Conservation (phyloP, 169 alveolate genomes). For the Cyclospora cayetanensis region DNA sequence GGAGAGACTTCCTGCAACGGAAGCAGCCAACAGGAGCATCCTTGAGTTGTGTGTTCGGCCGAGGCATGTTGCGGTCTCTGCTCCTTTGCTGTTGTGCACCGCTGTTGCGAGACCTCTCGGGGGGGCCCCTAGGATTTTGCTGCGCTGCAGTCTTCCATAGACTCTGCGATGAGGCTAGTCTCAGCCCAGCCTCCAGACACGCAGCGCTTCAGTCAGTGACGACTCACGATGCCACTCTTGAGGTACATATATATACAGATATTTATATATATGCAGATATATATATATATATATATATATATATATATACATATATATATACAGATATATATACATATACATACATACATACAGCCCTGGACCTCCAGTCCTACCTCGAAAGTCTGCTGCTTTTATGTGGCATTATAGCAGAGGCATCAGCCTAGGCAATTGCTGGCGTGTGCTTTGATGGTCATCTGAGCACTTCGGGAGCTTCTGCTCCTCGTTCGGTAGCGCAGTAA, state of each 20-base stretch:
- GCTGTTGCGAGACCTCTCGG: not conserved
- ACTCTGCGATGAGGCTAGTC: not conserved
- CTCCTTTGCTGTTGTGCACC: not conserved
- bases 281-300: not conserved
- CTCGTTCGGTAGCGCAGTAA: not conserved
- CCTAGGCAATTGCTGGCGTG: not conserved
- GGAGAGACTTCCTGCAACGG: conserved; percentile 18
- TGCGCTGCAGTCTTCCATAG: not conserved
- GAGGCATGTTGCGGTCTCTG: conserved; percentile 35
- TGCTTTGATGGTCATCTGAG: too few species aligned
- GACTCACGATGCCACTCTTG: not conserved
- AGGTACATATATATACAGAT: not conserved
- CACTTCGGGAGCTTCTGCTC: not conserved
- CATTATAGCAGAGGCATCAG: not conserved
- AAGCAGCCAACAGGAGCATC: conserved; percentile 59
- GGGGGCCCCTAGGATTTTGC: not conserved
- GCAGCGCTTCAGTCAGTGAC: not conserved
- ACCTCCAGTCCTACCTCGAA: not conserved
- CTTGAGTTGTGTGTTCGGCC: conserved; percentile 21
- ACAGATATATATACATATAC: not conserved
- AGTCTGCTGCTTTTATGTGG: not conserved
- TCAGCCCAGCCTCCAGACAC: not conserved
- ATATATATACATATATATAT: not conserved
- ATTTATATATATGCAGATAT: not conserved
- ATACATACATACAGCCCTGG: not conserved